Evolutionary conservation across 768 basidiomycete species (phyloP), one percentile per base, ranked within the genome.

Genomic region (Floccularia luteovirens): DNA sequence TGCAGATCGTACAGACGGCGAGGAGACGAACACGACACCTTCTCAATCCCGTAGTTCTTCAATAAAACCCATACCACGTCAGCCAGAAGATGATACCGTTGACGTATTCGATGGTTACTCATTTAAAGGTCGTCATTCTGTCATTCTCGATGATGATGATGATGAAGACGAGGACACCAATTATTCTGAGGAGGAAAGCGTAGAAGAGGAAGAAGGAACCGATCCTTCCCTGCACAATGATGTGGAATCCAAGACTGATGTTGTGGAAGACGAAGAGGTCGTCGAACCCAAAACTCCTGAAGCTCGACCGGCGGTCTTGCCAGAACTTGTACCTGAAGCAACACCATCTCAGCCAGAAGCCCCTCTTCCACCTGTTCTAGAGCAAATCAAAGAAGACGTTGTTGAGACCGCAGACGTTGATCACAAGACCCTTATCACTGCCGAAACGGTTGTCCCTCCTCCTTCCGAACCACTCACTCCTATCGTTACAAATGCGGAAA

Each of bases 31-130:
- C 46, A 74, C 82, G n/a, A 86, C 87, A 10, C 84, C 85, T 0
- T 84, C 80, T 4, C 83, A 85, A 53, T 84, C 84, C 5, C 77
- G 85, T 32, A 85, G 82, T 45, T 82, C 84, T 3, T 86, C 83
- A 7, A 72, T 81, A 7, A 74, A 70, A 14, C 70, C 65, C 17
- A 50, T 47, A 24, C 45, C 13, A 21, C 30, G 6, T 37, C 21
- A 7, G 21, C 59, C 51, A 10, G 59, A 60, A 8, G 77, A 82
- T 19, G 72, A 82, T 5, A 62, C 56, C 19, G 65, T 78, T 13
- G 90, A 92, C 57, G 79, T 93, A 22, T 96, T 93, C 54, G 91
- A 92, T 59, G 91, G 90, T 3, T 96, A 96, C 61, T 90, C 87
- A 33, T 96, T 89, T 73, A 90, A 89, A 59, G 90, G 88, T 7